A percentile compares a stretch with the other conserved stretches of the same genome.
These are phyloP conservation scores for Striga asiatica DNA, from an alignment of 257 asterid genomes.

Conservation along the genomic window DNA sequence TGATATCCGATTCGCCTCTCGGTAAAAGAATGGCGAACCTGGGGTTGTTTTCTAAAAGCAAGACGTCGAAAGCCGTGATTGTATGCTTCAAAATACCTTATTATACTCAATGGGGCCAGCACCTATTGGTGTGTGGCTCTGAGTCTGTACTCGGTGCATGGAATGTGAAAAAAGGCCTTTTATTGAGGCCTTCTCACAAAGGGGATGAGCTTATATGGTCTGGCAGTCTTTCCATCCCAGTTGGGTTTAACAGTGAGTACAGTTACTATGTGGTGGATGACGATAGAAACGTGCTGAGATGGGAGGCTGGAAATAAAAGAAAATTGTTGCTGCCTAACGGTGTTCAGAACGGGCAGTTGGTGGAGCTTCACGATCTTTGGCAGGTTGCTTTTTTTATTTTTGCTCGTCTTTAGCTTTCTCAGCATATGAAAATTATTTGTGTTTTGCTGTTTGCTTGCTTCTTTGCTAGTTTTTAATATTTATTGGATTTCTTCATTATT, in stretches of 20 bases:
- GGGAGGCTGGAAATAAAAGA: slow-evolving; percentile 77
- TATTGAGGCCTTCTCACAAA: slow-evolving; percentile 67
- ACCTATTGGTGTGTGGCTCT: slow-evolving; percentile 77
- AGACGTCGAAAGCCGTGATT: slow-evolving; percentile 43
- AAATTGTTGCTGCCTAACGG: slow-evolving; percentile 52
- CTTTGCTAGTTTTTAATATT: background rate
- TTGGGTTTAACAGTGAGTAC: slow-evolving; percentile 56
- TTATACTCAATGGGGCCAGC: slow-evolving; percentile 88
- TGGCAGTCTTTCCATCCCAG: slow-evolving; percentile 49
- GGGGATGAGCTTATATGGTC: slow-evolving; percentile 87
- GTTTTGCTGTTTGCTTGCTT: background rate
- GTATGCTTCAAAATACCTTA: slow-evolving; percentile 76
- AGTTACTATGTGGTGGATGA: slow-evolving; percentile 89
- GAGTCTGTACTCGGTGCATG: slow-evolving; percentile 77
- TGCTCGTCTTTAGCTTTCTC: too few species aligned
- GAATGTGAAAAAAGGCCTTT: slow-evolving; percentile 83
- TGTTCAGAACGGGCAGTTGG: slow-evolving; percentile 55
- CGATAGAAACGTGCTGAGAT: slow-evolving; percentile 54
- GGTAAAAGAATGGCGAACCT: slow-evolving; percentile 43
- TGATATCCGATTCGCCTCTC: background rate
- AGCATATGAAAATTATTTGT: too few species aligned
- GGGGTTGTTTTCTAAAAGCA: slow-evolving; percentile 38
- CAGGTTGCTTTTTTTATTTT: slow-evolving; percentile 47
- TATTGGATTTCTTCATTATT: too few species aligned
- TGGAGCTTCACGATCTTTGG: slow-evolving; percentile 91